Conservation (phyloP, 2,329 filamentous ascomycete genomes). For the Aureobasidium uvarum region DNA sequence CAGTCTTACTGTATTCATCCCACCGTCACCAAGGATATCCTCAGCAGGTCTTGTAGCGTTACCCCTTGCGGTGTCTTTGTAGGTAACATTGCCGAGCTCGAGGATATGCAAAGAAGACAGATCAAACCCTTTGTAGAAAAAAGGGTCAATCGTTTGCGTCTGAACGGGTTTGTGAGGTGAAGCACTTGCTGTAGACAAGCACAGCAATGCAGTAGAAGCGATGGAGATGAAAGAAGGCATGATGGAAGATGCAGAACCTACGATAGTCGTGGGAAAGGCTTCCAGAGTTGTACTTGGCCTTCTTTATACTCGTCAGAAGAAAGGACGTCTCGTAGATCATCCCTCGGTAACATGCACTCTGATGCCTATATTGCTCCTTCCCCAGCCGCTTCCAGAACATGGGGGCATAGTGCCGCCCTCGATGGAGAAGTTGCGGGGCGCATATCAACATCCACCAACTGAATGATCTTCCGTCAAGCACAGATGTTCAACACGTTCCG, state of each 20-base stretch:
- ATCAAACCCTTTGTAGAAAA: constrained; percentile 28
- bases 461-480: constrained; percentile 22
- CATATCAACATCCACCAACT: constrained; percentile 19
- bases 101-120: constrained; percentile 25
- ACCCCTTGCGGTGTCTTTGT: constrained; percentile 12
- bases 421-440: constrained; percentile 19
- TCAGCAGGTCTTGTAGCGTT: constrained; percentile 30
- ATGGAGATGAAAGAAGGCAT: constrained; percentile 19
- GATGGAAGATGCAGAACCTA: neutral
- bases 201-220: neutral
- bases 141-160: neutral
- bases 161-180: neutral
- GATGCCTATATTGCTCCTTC: neutral
- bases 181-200: neutral
- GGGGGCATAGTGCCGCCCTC: neutral
- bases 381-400: constrained; percentile 19
- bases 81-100: constrained; percentile 23
- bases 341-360: constrained; percentile 15
- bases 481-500: neutral
- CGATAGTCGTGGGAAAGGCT: neutral
- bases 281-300: neutral
- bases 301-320: neutral
- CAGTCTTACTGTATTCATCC: constrained; percentile 37
- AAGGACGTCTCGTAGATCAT: neutral
- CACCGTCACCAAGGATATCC: constrained; percentile 37